phyloP scores from a whole-genome alignment of 495 filamentous ascomycete genomes.

The Annulohypoxylon bovei region DNA sequence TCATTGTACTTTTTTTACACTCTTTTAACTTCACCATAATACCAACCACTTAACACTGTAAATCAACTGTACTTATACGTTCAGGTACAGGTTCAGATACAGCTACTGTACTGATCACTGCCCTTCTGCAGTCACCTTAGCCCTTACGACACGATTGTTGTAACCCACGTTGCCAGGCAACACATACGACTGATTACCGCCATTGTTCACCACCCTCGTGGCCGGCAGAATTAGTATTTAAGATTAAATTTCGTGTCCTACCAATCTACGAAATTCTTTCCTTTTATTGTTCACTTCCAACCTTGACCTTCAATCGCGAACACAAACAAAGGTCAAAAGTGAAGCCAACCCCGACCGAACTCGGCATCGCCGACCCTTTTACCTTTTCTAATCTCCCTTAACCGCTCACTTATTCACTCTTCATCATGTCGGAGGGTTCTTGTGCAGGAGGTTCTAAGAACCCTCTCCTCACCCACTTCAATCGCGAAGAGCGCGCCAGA shows the following conservation, averaged over 20 bases:
- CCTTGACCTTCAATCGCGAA: background rate
- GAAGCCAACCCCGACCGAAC: background rate
- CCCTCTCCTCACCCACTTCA: background rate
- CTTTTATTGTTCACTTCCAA: background rate
- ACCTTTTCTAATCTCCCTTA: too few relatives aligned
- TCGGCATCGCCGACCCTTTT: background rate
- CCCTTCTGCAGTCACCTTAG: background rate
- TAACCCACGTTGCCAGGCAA: background rate
- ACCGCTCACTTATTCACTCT: too few relatives aligned
- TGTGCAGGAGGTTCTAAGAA: constrained; percentile 1
- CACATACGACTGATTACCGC: too few relatives aligned
- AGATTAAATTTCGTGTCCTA: background rate
- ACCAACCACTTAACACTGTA: background rate
- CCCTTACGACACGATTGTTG: background rate
- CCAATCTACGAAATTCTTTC: background rate
- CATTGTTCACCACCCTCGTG: background rate
- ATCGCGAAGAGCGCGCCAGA: background rate
- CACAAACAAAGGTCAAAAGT: background rate
- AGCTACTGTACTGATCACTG: background rate
- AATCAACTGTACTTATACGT: background rate
- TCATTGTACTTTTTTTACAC: background rate
- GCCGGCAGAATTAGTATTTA: background rate
- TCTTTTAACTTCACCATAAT: background rate
- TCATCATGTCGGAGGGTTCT: background rate
- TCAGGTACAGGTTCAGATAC: background rate